phyloP scores from a whole-genome alignment of 2,329 filamentous ascomycete species.

The Corniculantispora saksenae region DNA sequence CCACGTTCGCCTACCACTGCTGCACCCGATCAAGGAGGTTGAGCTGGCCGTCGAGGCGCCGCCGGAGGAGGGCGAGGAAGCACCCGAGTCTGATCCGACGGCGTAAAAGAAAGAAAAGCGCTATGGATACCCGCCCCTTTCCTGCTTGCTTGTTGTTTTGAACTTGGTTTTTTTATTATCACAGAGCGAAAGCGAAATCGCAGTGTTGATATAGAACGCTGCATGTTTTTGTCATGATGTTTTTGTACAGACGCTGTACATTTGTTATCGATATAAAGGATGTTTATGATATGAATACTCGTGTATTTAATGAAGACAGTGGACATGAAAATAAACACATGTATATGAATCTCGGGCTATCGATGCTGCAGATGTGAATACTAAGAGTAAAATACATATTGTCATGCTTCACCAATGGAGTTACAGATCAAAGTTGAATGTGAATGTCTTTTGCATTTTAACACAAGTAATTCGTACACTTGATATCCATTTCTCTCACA shows the following conservation, averaged over 20 bases:
- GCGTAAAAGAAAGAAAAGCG: conserved; percentile 28
- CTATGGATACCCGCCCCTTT: conserved; percentile 3
- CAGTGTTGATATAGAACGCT: background rate
- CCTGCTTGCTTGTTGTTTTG: background rate
- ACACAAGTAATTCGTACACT: conserved; percentile 5
- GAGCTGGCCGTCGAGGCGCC: conserved; percentile 64
- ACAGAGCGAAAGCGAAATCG: background rate
- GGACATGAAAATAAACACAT: background rate
- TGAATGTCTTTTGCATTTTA: background rate
- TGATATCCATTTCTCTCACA: background rate
- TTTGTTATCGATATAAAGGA: background rate
- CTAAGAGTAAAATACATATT: too few relatives aligned
- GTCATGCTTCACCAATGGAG: background rate
- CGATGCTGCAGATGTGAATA: too few relatives aligned
- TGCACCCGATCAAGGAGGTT: conserved; percentile 55
- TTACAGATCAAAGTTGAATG: background rate
- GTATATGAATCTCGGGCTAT: background rate
- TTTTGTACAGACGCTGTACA: background rate
- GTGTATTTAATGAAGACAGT: background rate
- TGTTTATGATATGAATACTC: background rate
- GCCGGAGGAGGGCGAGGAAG: conserved; percentile 46
- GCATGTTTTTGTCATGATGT: background rate
- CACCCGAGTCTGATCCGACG: conserved; percentile 48
- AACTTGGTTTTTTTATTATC: background rate
- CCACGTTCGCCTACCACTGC: conserved; percentile 58